phyloP scores from a whole-genome alignment of 257 asterid species.

The Hygrophila difformis region DNA sequence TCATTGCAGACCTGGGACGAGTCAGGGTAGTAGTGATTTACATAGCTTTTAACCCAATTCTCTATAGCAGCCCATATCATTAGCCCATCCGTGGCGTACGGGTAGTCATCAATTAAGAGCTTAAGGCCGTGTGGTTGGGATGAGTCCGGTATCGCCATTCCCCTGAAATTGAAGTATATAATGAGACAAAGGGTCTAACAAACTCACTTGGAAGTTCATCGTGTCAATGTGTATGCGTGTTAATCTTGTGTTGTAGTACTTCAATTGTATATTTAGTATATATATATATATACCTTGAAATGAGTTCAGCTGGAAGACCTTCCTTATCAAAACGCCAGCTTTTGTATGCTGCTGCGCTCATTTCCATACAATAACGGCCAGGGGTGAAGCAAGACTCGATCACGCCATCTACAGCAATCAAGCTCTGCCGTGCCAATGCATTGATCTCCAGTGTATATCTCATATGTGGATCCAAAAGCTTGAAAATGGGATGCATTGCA shows the following conservation, averaged over 20 bases:
- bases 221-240: too few species aligned
- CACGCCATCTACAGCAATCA: slow-evolving; percentile 77
- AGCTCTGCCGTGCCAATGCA: slow-evolving; percentile 74
- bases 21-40: slow-evolving; percentile 57
- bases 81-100: slow-evolving; percentile 84
- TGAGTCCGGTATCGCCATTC: slow-evolving; percentile 83
- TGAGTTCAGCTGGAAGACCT: slow-evolving; percentile 87
- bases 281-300: slow-evolving; percentile 48
- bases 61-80: slow-evolving; percentile 78
- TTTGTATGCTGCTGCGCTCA: slow-evolving; percentile 89
- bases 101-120: slow-evolving; percentile 68
- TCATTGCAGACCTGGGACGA: slow-evolving; percentile 57
- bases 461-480: slow-evolving; percentile 97
- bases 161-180: slow-evolving; percentile 40
- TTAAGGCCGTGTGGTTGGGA: slow-evolving; percentile 68
- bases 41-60: slow-evolving; percentile 55
- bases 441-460: slow-evolving; percentile 90
- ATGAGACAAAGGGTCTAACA: slow-evolving; percentile 3
- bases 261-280: too few species aligned
- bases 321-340: slow-evolving; percentile 89
- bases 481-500: slow-evolving; percentile 88
- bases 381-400: slow-evolving; percentile 95
- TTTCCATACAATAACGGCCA: slow-evolving; percentile 90
- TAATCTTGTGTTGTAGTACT: too few species aligned
- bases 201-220: too few species aligned